Evolutionary conservation across 495 filamentous ascomycete species (phyloP).

Genomic region (Podospora pseudocomata): DNA sequence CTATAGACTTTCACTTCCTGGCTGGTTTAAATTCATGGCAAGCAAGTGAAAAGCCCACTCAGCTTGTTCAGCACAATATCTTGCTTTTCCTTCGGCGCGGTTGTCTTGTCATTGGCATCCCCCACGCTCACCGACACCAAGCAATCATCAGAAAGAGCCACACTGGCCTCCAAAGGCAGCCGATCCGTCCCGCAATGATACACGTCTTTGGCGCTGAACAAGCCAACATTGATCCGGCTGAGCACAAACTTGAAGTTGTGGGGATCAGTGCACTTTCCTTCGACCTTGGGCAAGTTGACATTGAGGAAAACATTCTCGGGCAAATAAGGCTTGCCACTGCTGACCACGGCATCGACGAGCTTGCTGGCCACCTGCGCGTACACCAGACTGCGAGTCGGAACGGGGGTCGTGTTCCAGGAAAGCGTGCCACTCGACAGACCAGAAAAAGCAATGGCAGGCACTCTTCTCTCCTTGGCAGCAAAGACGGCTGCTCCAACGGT

Average conservation of each 20-base stretch:
- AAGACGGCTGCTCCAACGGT: slow-evolving; percentile 60
- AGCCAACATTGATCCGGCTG: slow-evolving; percentile 53
- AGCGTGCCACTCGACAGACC: slow-evolving; percentile 48
- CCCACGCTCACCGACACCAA: slow-evolving; percentile 63
- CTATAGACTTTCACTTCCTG: no score
- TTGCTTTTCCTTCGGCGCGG: slow-evolving; percentile 54
- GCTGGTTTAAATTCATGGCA: slow-evolving; percentile 14
- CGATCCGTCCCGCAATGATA: slow-evolving; percentile 52
- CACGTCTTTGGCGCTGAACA: slow-evolving; percentile 53
- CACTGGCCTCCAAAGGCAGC: slow-evolving; percentile 54
- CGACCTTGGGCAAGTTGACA: slow-evolving; percentile 59
- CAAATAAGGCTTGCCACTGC: slow-evolving; percentile 57
- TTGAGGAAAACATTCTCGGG: slow-evolving; percentile 59
- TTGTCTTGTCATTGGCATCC: slow-evolving; percentile 53
- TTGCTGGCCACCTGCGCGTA: slow-evolving; percentile 60
- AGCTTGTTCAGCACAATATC: slow-evolving; percentile 54
- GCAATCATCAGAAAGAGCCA: slow-evolving; percentile 46
- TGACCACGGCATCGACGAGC: slow-evolving; percentile 50
- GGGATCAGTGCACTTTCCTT: slow-evolving; percentile 42
- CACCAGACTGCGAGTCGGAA: slow-evolving; percentile 50
- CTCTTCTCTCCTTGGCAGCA: slow-evolving; percentile 48
- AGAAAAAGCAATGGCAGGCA: slow-evolving; percentile 64
- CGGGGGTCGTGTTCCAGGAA: slow-evolving; percentile 47
- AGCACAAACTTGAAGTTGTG: slow-evolving; percentile 58
- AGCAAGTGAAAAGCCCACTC: slow-evolving; percentile 48